phyloP scores from a whole-genome alignment of 1,139 yeast genomes.

The Suhomyces panamericanus region DNA sequence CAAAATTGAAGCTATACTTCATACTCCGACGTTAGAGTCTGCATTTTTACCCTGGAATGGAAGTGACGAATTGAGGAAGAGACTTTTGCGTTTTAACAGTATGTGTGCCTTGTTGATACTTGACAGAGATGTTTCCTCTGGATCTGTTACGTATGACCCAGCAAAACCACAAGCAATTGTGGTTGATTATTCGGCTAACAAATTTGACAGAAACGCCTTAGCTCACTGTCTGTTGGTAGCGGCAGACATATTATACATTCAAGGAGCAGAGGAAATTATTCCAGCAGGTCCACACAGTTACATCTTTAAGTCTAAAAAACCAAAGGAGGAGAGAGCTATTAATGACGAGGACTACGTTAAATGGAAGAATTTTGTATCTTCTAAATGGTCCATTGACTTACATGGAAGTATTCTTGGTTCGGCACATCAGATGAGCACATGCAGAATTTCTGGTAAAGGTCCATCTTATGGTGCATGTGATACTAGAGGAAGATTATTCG shows the following conservation, averaged over 20 bases:
- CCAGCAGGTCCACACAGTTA: constrained; percentile 42
- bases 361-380: constrained; percentile 39
- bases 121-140: constrained; percentile 50
- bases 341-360: constrained; percentile 47
- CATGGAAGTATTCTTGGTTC: constrained; percentile 45
- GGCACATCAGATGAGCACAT: constrained; percentile 64
- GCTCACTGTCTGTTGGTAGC: constrained; percentile 41
- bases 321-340: constrained; percentile 42
- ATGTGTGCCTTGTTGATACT: constrained; percentile 46
- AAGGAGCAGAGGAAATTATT: constrained; percentile 51
- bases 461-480: constrained; percentile 53
- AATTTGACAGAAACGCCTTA: constrained; percentile 47
- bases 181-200: constrained; percentile 43
- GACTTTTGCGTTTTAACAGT: constrained; percentile 41
- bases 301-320: constrained; percentile 39
- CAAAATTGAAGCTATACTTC: constrained; percentile 52
- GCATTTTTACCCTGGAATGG: constrained; percentile 48
- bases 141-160: constrained; percentile 39
- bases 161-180: constrained; percentile 37
- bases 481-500: constrained; percentile 50
- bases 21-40: constrained; percentile 44
- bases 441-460: constrained; percentile 55
- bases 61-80: constrained; percentile 36
- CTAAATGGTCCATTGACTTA: constrained; percentile 27
- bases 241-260: constrained; percentile 51